A percentile compares a stretch with the other conserved stretches of the same genome.
Evolutionary conservation across 139 green algal species (phyloP).

Genomic region (Micromonas commoda): DNA sequence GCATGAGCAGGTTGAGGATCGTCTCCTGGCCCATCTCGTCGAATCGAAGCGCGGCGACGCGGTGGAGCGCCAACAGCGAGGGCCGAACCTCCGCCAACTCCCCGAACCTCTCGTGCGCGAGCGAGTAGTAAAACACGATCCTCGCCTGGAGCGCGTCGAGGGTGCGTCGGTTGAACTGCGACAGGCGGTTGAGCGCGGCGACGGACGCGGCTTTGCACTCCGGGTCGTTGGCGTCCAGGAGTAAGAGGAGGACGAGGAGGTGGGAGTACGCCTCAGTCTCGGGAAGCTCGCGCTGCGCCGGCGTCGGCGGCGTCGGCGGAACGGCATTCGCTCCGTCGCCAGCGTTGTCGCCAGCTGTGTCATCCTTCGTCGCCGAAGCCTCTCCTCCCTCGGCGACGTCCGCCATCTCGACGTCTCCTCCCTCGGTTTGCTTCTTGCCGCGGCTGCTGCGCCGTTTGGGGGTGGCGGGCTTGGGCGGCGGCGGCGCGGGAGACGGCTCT

Average conservation of each 20-base stretch:
- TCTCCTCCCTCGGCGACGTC: neutral
- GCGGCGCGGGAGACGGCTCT: neutral
- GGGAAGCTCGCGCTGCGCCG: slow-evolving; percentile 47
- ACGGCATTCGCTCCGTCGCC: neutral
- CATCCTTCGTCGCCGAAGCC: neutral
- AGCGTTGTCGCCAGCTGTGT: no score
- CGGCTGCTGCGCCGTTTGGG: neutral
- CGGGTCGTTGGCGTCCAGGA: slow-evolving; percentile 64
- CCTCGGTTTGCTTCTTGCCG: neutral
- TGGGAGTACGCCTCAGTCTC: slow-evolving; percentile 81
- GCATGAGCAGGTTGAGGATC: slow-evolving; percentile 92
- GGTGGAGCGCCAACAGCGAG: slow-evolving; percentile 71
- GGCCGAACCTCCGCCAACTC: slow-evolving; percentile 64
- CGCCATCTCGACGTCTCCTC: neutral
- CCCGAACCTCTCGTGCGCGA: slow-evolving; percentile 63
- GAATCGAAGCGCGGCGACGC: slow-evolving; percentile 80
- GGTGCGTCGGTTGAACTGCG: slow-evolving; percentile 77
- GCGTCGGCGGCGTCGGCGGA: neutral
- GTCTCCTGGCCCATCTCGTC: slow-evolving; percentile 88
- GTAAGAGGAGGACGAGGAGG: slow-evolving; percentile 66
- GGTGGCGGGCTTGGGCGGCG: neutral
- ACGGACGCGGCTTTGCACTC: neutral
- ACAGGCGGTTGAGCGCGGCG: slow-evolving; percentile 43
- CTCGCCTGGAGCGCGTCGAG: slow-evolving; percentile 81
- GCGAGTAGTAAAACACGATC: slow-evolving; percentile 87